Base-by-base conservation (phyloP, 129 eudicot genomes). In the Logfia minima region DNA sequence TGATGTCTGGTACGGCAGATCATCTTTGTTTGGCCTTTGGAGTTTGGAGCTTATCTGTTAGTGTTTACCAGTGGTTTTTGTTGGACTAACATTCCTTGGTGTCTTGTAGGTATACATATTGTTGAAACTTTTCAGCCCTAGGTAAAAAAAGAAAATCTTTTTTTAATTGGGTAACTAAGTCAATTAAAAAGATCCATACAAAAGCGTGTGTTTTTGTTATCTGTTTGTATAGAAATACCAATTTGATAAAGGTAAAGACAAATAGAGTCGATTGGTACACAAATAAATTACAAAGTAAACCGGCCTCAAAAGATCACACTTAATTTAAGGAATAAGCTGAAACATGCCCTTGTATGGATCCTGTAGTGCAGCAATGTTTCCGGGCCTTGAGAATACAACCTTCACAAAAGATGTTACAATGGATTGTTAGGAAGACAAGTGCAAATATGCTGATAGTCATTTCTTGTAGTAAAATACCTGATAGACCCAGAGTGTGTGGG, bases 371-470 rank as follows among this genome's bases (percentile, higher is more conserved):
- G 67, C 86, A 22, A 75, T 82, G 76, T 93, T 90, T 51, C 97
- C 98, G 0, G 90, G 96, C 14, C 98, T 87, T 65, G 94, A 88
- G 74, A 93, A 90, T 23, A 90, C 98, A 68, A 93, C 80, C 98
- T 93, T 71, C 81, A 79, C 35, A 68, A 7, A 39, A 16, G 1
- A 55, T 29, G 58, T 16, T 41, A 23, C 68, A 16, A 22, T 48
- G 55, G 55, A 48, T 48, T 37, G 6, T 62, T 62, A 62, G 18
- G 35, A 24, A 26, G 68, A 23, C 68, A 4, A 26, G 5, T 9
- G 18, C n/a, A 63, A 23, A 63, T 63, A 28, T 26, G 55, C n/a
- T 4, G 17, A 21, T n/a, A 21, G 28, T 19, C 63, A 6, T 0
- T 6, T 1, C 21, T 19, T 58, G 63, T 58, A 58, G 63, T n/a